Evolutionary conservation across 306 rosid genomes (phyloP), one percentile per base, ranked within the genome.

Genomic region (Cotoneaster glaucophyllus): DNA sequence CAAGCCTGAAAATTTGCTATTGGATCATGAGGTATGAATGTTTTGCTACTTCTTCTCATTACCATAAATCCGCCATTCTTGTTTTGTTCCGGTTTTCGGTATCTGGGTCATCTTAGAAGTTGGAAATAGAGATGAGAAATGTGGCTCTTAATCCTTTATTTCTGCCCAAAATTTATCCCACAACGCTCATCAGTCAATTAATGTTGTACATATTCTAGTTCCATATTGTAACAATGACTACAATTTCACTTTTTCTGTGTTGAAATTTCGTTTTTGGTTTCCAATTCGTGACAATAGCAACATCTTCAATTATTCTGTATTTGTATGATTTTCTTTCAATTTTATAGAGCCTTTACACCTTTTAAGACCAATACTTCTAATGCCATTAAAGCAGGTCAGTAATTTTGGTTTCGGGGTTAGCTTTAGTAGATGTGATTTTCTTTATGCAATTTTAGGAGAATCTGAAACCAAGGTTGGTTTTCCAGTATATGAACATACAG

Each of bases 1-100:
- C 77, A 91, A 91, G 93, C 98, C 95, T 5, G 97, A 94, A 80
- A 94, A 91, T 74, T 83, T 91, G 88, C 75, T 94, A 70, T 90
- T 94, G 64, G 98, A 90, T 78, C 96, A 94, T 71, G 93, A 90
- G 96, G 98, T 90, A 82, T 9, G 57, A 64, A 17, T 48, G 21
- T 22, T 25, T 22, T 25, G 21, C 12, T 34, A 15, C 10, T 24
- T 22, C 15, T 1, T 67, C 26, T 29, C 21, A 54, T 1, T 37
- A 2, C 24, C 21, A 54, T 56, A 53, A 72, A 65, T 56, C 15
- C 25, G 28, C 11, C 7, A 28, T 50, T 70, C 21, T 39, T 43
- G 26, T 71, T 39, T 53, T 17, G 22, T 17, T 45, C 41, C 28
- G 10, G 41, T 39, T 39, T 37, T 39, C 10, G 3, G 43, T 39